Evolutionary conservation across 2,329 filamentous ascomycete species (phyloP), one percentile per base, ranked within the genome.

Genomic region (Clarireedia hainanense): DNA sequence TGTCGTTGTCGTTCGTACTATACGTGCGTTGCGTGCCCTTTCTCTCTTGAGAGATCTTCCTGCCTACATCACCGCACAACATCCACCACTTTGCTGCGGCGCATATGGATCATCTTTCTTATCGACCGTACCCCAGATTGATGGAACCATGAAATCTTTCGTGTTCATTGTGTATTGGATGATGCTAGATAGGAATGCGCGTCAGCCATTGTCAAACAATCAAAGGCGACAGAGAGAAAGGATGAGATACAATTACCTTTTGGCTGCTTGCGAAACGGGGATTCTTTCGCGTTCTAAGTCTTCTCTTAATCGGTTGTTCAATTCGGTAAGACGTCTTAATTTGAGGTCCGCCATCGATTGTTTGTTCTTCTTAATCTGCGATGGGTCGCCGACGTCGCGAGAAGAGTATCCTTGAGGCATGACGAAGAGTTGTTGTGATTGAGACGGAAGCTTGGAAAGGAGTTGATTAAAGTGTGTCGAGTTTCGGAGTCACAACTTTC

Each of bases 271-370:
- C 68, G 91, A 96, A 60, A 97, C 91, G 64, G 92, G 94, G 70
- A 97, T 96, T 67, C 94, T 83, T 71, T 95, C 91, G 71, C 94
- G 84, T 68, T 97, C 94, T 62, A 99, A 80, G 72, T 99, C 94
- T 75, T 99, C 94, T 68, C 91, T 89, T 72, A 99, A 77, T 67
- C 94, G 87, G 74, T 90, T 90, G 80, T 97, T 99, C 68, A 99
- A 83, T 77, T 99, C 94, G 60, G 91, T 97, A 74, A 99, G 80
- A 63, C 94, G 88, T 69, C 94, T 86, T 68, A 97, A 84, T 81
- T 99, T 99, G 63, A 99, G 83, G 73, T 99, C 94, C 66, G 92
- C 92, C 89, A 99, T 97, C 72, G 90, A 96, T 77, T 97, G 94
- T 80, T 96, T 96, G 79, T 95, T 97, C 78, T 91, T 95, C 80